These are phyloP conservation scores for Boletus sp. DNA, from an alignment of 768 basidiomycete species.

Conservation along the genomic window DNA sequence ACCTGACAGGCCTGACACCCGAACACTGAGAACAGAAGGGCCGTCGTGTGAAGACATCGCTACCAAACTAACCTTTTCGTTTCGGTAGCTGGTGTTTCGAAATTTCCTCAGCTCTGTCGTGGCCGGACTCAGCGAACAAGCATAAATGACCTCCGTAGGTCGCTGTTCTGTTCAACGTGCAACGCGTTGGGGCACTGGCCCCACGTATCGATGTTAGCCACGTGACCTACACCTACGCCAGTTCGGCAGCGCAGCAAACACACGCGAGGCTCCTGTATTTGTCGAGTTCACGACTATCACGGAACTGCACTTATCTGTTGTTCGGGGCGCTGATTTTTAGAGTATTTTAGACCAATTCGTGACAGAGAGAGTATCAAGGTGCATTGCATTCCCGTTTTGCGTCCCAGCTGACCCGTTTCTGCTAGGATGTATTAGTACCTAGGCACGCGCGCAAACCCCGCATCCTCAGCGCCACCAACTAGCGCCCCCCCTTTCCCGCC, in stretches of 20 bases:
- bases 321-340: neutral
- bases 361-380: neutral
- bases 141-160: neutral
- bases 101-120: neutral
- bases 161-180: conserved; percentile 8
- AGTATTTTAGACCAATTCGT: neutral
- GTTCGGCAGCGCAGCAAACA: too few relatives aligned
- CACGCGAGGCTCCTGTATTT: too few relatives aligned
- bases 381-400: too few relatives aligned
- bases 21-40: conserved; percentile 19
- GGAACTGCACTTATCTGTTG: neutral
- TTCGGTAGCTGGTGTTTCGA: neutral
- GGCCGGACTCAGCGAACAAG: neutral
- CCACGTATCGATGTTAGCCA: conserved; percentile 5
- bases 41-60: conserved; percentile 19
- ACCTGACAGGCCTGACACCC: conserved; percentile 22
- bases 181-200: neutral
- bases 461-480: too few relatives aligned
- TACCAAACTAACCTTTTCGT: neutral
- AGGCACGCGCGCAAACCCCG: too few relatives aligned
- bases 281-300: too few relatives aligned
- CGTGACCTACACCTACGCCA: conserved; percentile 10
- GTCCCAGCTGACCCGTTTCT: too few relatives aligned
- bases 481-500: neutral
- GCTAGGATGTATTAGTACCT: too few relatives aligned